A percentile compares a stretch with the other conserved stretches of the same genome.
phyloP scores from a whole-genome alignment of 495 filamentous ascomycete species.

The Neurospora africana region DNA sequence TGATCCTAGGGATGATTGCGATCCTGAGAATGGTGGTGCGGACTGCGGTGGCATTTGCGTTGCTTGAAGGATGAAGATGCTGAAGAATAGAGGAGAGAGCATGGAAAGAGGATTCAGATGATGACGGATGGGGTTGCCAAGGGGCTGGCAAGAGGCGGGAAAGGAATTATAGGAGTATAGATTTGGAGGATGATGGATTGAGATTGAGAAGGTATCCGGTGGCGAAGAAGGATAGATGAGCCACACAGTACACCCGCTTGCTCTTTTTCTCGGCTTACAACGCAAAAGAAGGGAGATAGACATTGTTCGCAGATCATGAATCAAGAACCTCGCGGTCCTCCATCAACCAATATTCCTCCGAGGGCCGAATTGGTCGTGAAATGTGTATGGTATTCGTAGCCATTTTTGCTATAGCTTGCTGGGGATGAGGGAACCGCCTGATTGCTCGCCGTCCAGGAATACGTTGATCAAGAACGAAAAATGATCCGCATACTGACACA shows the following conservation, averaged over 20 bases:
- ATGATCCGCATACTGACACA: conserved; percentile 16
- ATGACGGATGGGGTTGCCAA: background rate
- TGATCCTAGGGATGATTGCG: conserved; percentile 22
- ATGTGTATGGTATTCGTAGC: background rate
- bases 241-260: background rate
- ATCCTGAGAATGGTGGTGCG: conserved; percentile 15
- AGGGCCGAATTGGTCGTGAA: background rate
- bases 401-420: background rate
- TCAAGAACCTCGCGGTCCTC: background rate
- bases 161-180: background rate
- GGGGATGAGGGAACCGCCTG: background rate
- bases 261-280: background rate
- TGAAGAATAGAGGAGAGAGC: background rate
- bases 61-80: background rate
- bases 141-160: background rate
- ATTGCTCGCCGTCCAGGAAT: conserved; percentile 8
- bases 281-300: background rate
- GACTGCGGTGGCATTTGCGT: conserved; percentile 24
- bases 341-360: background rate
- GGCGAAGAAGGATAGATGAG: background rate
- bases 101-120: background rate
- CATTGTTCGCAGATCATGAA: background rate
- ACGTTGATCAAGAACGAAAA: conserved; percentile 12
- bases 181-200: background rate
- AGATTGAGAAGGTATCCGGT: background rate